Conservation (phyloP, 805 yeast species). For the Saturnispora mendoncae region DNA sequence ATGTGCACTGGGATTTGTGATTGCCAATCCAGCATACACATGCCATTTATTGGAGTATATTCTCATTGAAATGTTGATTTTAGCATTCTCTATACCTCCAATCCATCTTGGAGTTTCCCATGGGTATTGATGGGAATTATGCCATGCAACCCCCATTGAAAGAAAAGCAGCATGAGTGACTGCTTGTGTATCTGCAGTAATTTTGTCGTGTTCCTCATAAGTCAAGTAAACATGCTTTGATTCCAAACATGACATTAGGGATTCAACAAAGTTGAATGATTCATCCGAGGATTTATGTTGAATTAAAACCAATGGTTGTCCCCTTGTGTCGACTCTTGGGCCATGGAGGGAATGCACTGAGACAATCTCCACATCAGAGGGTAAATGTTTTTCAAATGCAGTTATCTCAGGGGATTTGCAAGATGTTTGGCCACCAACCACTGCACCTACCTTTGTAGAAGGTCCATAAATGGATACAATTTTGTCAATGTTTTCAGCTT, state of each 20-base stretch:
- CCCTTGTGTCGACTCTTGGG: constrained; percentile 78
- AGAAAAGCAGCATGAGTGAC: constrained; percentile 96
- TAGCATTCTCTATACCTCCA: constrained; percentile 95
- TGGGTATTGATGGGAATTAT: constrained; percentile 70
- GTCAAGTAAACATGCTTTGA: constrained; percentile 70
- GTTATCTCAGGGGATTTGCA: constrained; percentile 85
- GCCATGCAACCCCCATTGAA: constrained; percentile 98
- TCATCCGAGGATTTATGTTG: constrained; percentile 57
- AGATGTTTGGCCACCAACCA: constrained; percentile 97
- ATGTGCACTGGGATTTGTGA: constrained; percentile 92
- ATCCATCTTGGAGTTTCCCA: constrained; percentile 83
- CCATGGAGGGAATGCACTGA: constrained; percentile 93
- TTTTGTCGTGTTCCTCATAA: constrained; percentile 85
- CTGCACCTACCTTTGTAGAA: constrained; percentile 75
- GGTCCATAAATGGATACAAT: constrained; percentile 78
- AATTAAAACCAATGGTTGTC: constrained; percentile 87
- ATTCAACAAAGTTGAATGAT: constrained; percentile 51
- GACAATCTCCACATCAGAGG: constrained; percentile 73
- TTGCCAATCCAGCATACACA: constrained; percentile 95
- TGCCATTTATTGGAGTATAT: constrained; percentile 95
- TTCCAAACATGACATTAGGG: constrained; percentile 59
- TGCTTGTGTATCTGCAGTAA: constrained; percentile 98
- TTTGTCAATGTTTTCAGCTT: constrained; percentile 71
- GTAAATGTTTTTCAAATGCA: constrained; percentile 72
- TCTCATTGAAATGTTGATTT: constrained; percentile 83